Base-by-base conservation (phyloP, 768 basidiomycete species). In the Terana coerulea region DNA sequence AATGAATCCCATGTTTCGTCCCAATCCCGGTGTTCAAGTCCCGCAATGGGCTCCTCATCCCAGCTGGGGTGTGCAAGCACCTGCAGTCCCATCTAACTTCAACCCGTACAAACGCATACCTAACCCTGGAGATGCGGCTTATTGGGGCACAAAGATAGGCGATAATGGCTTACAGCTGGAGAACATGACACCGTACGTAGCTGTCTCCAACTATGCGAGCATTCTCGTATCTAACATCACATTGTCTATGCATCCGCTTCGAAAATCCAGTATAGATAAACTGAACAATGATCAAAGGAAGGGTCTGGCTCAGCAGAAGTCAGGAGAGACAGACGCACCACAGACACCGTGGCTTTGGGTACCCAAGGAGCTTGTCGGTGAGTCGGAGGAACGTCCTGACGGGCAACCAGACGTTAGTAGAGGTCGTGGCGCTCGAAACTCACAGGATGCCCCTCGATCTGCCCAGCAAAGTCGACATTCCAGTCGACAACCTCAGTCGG, bases 281-380 rank as follows among this genome's bases (percentile, higher is more conserved):
- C 17, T 39, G 37, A 17, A 12, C 14, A 17, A 35, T n/a, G n/a
- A n/a, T n/a, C n/a, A n/a, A n/a, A n/a, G n/a, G n/a, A n/a, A 58
- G 36, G 49, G 53, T 30, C 47, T 48, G 39, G 44, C 33, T 30
- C 59, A 55, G 47, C 52, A 57, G n/a, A n/a, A n/a, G n/a, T n/a
- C n/a, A 33, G 25, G 36, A 22, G 50, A 62, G 40, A 69, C 71
- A 17, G 68, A 69, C 15, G 69, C 67, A 14, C 68, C 72, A 5
- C 71, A 76, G 12, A 88, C 87, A 0, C 87, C 87, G 7, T 89
- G 86, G 86, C 75, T 87, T 50, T 89, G 87, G 87, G 81, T 75
- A 1, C 64, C 64, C 29, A 52, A 54, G 42, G 56, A 63, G 24
- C 54, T 65, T 36, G 28, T 5, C 17, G 39, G 59, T 60, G 45